A percentile compares a stretch with the other conserved stretches of the same genome.
Evolutionary conservation across 2,329 filamentous ascomycete species (phyloP).

Genomic region (Fusarium phyllophilum): DNA sequence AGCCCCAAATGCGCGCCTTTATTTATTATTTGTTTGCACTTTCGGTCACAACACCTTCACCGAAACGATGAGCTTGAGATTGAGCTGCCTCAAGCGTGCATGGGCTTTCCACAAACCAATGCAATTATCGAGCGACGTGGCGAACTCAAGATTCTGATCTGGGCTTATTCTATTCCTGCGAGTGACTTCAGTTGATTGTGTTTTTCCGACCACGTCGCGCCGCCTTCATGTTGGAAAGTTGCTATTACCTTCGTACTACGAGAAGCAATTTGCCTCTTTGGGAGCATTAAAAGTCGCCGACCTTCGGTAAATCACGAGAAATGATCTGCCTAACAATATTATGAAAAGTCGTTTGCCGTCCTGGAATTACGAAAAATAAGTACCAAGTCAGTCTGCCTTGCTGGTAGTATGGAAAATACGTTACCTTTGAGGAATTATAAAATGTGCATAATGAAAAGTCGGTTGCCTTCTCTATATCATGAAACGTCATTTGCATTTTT

Average conservation of each 20-base stretch:
- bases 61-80: background rate
- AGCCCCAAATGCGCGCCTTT: background rate
- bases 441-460: no score
- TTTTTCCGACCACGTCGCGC: background rate
- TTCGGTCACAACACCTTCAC: background rate
- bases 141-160: background rate
- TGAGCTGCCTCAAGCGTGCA: background rate
- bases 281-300: rapidly evolving
- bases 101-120: background rate
- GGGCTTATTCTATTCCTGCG: background rate
- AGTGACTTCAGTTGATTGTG: no score
- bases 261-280: background rate
- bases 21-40: background rate
- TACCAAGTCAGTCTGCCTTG: no score
- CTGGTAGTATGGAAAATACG: background rate
- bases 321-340: background rate
- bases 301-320: background rate
- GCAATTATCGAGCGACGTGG: background rate
- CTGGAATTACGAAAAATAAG: no score
- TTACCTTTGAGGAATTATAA: background rate
- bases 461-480: no score
- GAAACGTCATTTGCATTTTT: no score
- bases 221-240: background rate
- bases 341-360: no score
- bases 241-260: rapidly evolving